phyloP scores from a whole-genome alignment of 192 early-diverging fungal genomes.

The Entomortierella lignicola region DNA sequence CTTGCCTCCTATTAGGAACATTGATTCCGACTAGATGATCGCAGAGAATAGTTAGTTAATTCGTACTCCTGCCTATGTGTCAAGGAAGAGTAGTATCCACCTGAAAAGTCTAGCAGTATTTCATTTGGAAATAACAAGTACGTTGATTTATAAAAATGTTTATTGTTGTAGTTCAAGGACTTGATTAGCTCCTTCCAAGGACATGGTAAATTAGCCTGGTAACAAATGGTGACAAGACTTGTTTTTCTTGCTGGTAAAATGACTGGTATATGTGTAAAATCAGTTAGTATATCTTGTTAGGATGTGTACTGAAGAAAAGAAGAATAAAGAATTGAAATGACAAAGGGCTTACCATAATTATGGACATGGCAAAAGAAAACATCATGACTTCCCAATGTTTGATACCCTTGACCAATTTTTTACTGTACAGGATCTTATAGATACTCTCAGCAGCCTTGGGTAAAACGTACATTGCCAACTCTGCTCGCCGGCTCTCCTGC shows the following conservation, averaged over 20 bases:
- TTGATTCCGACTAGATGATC: neutral
- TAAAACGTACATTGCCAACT: slow-evolving; percentile 81
- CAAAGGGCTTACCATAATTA: slow-evolving; percentile 70
- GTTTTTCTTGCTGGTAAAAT: slow-evolving; percentile 69
- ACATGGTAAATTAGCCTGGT: slow-evolving; percentile 47
- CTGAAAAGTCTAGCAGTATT: neutral
- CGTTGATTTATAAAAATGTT: too few species aligned
- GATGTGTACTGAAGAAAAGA: too few species aligned
- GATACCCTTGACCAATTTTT: slow-evolving; percentile 64
- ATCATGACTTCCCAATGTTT: slow-evolving; percentile 73
- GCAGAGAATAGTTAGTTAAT: too few species aligned
- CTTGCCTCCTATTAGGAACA: neutral
- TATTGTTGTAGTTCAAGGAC: too few species aligned
- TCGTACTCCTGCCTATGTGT: too few species aligned
- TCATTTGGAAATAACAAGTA: too few species aligned
- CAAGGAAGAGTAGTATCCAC: neutral
- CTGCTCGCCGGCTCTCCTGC: slow-evolving; percentile 72
- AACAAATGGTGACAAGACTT: slow-evolving; percentile 65
- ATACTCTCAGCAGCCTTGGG: slow-evolving; percentile 77
- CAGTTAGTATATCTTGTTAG: neutral
- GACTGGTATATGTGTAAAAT: slow-evolving; percentile 35
- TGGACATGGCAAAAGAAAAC: slow-evolving; percentile 70
- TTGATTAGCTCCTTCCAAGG: slow-evolving; percentile 24
- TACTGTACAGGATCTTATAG: slow-evolving; percentile 72
- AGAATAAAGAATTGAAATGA: slow-evolving; percentile 10